Percentiles rank a stretch among this genome's conserved stretches.
Conservation (phyloP, 2,329 filamentous ascomycete species). For the Trichothecium roseum region DNA sequence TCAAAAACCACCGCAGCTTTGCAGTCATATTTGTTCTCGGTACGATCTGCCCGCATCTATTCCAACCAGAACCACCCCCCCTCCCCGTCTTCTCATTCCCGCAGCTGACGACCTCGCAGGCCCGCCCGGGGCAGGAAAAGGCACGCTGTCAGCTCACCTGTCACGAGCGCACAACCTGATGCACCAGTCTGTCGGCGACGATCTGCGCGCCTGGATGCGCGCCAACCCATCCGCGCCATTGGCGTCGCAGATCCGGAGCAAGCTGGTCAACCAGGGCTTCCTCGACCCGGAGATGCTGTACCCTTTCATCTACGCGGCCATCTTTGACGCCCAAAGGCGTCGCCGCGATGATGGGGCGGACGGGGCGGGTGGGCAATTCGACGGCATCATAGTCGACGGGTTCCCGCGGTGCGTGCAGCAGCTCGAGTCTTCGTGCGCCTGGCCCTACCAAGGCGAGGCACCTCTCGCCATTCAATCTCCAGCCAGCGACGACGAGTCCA, state of each 20-base stretch:
- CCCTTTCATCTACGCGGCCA: background rate
- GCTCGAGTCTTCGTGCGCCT: background rate
- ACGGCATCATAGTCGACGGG: slow-evolving; percentile 1
- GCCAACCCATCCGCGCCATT: background rate
- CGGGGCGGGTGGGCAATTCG: background rate
- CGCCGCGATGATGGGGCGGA: too few relatives aligned
- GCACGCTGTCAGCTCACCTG: slow-evolving; percentile 1
- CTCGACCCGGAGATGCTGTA: background rate
- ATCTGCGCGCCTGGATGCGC: background rate
- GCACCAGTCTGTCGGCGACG: slow-evolving; percentile 1
- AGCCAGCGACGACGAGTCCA: background rate
- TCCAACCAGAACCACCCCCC: too few relatives aligned
- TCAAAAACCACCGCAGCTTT: too few relatives aligned
- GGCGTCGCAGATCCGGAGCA: background rate
- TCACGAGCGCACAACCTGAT: background rate
- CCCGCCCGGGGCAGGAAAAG: slow-evolving; percentile 2
- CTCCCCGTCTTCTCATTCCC: too few relatives aligned
- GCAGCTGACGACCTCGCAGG: background rate
- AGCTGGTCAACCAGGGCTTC: slow-evolving; percentile 1
- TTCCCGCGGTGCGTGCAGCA: slow-evolving; percentile 1
- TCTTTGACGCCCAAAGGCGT: too few relatives aligned
- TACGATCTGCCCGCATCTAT: too few relatives aligned
- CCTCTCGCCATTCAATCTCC: too few relatives aligned
- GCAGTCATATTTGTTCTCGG: too few relatives aligned
- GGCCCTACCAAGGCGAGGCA: background rate